phyloP scores from a whole-genome alignment of 2,329 filamentous ascomycete genomes.

The Teratosphaeria zuluensis region DNA sequence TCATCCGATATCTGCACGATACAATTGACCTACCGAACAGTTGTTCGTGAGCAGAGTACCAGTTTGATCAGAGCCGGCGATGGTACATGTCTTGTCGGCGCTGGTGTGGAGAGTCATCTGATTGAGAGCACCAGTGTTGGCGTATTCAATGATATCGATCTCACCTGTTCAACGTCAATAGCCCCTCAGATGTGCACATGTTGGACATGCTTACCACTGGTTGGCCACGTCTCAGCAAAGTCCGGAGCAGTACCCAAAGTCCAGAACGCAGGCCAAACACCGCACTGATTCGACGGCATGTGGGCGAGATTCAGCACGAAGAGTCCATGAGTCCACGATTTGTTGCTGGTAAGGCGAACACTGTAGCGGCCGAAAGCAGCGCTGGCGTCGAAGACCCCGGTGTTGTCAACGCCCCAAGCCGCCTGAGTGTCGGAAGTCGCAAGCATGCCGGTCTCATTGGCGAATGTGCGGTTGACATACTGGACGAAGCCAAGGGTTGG shows the following conservation, averaged over 20 bases:
- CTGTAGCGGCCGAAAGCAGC: slow-evolving; percentile 29
- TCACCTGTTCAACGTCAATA: slow-evolving; percentile 23
- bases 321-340: slow-evolving; percentile 36
- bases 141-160: slow-evolving; percentile 40
- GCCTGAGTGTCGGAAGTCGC: slow-evolving; percentile 8
- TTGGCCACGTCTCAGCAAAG: slow-evolving; percentile 31
- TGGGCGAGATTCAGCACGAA: slow-evolving; percentile 41
- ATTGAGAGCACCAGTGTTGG: slow-evolving; percentile 20
- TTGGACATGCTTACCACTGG: slow-evolving; percentile 32
- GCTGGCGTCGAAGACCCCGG: slow-evolving; percentile 22
- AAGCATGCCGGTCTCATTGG: slow-evolving; percentile 21
- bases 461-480: slow-evolving; percentile 30
- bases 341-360: slow-evolving; percentile 37
- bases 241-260: slow-evolving; percentile 10
- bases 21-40: slow-evolving; percentile 36
- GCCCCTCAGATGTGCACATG: background rate
- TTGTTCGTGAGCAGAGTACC: slow-evolving; percentile 41
- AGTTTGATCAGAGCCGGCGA: slow-evolving; percentile 27
- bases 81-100: slow-evolving; percentile 27
- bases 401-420: slow-evolving; percentile 17
- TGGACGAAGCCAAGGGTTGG: slow-evolving; percentile 23
- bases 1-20: background rate
- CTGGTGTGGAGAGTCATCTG: slow-evolving; percentile 31
- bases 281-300: slow-evolving; percentile 35
- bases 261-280: slow-evolving; percentile 28